Evolutionary conservation across 805 yeast species (phyloP), one percentile per base, ranked within the genome.

Genomic region (Starmerella powellii): DNA sequence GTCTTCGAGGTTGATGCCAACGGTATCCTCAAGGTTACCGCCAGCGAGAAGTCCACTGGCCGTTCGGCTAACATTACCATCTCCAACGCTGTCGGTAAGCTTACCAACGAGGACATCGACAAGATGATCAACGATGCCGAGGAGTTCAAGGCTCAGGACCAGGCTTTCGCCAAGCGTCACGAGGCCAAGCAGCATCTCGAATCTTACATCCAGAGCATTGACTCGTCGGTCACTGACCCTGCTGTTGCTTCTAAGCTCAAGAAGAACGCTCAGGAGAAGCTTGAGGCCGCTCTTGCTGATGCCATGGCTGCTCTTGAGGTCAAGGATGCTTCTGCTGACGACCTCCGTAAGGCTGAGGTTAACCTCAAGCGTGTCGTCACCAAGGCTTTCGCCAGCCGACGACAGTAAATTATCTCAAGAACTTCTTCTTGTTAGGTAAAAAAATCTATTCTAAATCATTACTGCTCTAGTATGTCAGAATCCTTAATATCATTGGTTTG

Each of bases 151-250:
- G 75, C 88, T 64, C 83, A 94, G 61, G 98, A 88, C 71, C 96
- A 88, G 66, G 95, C 94, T 62, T 91, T 88, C 82, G 93, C 97
- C 72, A 88, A 87, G 87, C 81, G 81, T 68, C 96, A 88, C 75
- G 97, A 91, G 78, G 91, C 94, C 66, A 88, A 87, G 76, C 96
- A 88, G 76, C 87, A 86, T 76, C 81, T 88, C 67, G 98, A 88
- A 78, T 85, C 96, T 62, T 88, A 88, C 81, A 94, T 91, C 66
- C 76, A 94, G 60, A 78, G 93, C 57, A 84, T 87, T 61, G 96
- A 91, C 76, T 73, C 91, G 58, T 82, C 95, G 59, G 80, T 88
- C 70, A 84, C 95, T 61, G 98, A 91, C 80, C 97, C 96, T 70
- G 87, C 85, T 70, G 79, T 86, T 65, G 82, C 95, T 62, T 83